Evolutionary conservation across 768 basidiomycete species (phyloP), one percentile per base, ranked within the genome.

Genomic region (Artomyces pyxidatus): DNA sequence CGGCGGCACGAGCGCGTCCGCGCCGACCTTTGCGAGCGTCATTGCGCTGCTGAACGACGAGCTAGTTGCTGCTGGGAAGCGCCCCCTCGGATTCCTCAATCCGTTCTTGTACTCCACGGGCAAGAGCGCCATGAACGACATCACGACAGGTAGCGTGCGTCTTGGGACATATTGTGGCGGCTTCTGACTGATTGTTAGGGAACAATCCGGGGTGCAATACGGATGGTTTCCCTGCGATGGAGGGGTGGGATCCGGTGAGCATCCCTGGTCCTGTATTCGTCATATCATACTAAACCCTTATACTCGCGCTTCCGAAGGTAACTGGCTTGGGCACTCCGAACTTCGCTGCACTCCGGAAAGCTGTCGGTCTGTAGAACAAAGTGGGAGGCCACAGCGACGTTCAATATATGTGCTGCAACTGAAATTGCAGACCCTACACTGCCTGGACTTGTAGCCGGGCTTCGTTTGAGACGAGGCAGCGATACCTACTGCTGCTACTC

Each of bases 281-380:
- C 6, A n/a, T 43, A 25, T 38, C n/a, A n/a, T n/a, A 19, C 3
- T 26, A 9, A 30, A 37, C 30, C 14, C 21, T 22, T 41, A 35
- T 48, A 23, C 4, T 16, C 23, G 28, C 37, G 22, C 44, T 17
- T 44, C 17, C 42, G 16, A 47, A 74, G 72, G 71, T 78, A 37
- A 80, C 77, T 38, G 77, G 77, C 6, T 59, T 76, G 26, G 78
- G 78, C 1, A 78, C 77, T 6, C 77, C 78, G 10, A 69, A 78
- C 53, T 81, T n/a, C n/a, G n/a, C n/a, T n/a, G n/a, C n/a, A n/a
- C n/a, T n/a, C n/a, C n/a, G n/a, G n/a, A n/a, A n/a, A n/a, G n/a
- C n/a, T n/a, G n/a, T n/a, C n/a, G n/a, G n/a, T n/a, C n/a, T n/a
- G n/a, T n/a, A n/a, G n/a, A n/a, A n/a, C n/a, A n/a, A n/a, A n/a